Evolutionary conservation across 805 yeast genomes (phyloP), one percentile per base, ranked within the genome.

Genomic region (Lachancea quebecensis): DNA sequence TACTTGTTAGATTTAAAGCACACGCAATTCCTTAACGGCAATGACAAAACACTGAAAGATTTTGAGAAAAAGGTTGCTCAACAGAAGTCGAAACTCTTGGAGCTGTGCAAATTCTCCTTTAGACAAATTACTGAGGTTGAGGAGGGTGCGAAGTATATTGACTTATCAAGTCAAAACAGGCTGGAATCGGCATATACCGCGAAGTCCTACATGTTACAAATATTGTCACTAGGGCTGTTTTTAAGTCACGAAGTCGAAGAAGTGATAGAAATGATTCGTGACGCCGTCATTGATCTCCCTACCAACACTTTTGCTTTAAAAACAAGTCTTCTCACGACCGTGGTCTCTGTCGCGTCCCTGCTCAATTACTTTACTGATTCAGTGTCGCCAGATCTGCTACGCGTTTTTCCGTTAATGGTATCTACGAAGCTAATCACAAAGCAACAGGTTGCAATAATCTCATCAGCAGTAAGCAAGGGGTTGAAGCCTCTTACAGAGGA

Each of bases 401-500:
- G 69, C 52, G 31, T 64, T 7, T 69, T 68, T 51, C 82, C 85
- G 2, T 64, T 78, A 2, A 64, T 82, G 44, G 70, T 84, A 12
- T 74, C 84, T 0, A 71, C 79, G 42, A 78, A 79, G 10, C 68
- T 73, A 14, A 71, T 84, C 43, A 56, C 70, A 7, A 52, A 69
- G 3, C 62, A 59, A 0, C 67, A 76, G 36, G 81, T 88, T 34
- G 60, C 68, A 38, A 65, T 69, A 5, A 73, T 82, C 2, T 75
- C 93, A 0, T 63, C 66, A 44, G 67, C 77, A 32, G 76, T 89
- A 33, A 84, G 90, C 0, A 62, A 75, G 40, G 88, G 90, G 2
- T 69, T 86, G 52, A 77, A 75, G 46, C 76, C 78, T 8, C 69
- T 85, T 43, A 78, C 89, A 15, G 91, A 88, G 57, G 96, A 89